Base-by-base conservation (phyloP, 2,329 filamentous ascomycete species). In the Arthrobotrys pseudoclavata region DNA sequence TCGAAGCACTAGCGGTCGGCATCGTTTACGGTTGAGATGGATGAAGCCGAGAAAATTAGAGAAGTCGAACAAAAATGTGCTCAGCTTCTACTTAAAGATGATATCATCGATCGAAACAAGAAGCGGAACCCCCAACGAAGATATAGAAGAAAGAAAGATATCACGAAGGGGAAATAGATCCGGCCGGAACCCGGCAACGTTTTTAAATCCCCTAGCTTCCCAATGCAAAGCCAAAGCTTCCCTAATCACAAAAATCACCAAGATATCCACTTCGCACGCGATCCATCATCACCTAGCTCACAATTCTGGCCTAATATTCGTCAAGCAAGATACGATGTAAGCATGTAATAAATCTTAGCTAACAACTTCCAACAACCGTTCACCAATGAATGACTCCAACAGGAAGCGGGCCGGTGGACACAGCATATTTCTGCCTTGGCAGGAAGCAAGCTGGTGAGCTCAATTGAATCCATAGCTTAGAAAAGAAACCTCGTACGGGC, bases 1-100 rank as follows among this genome's bases (percentile, higher is more conserved):
- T 71, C 20, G 74, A 68, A 26, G 62, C 53, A 45, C 64, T 55
- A 9, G 52, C 57, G 37, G 12, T 50, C 15, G 50, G 50, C 66
- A 67, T 76, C n/a, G n/a, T n/a, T n/a, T n/a, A n/a, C n/a, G 24
- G 20, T 31, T 62, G 10, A 9, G 42, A 45, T 20, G 18, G 10
- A 3, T 34, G 52, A 31, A 12, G 22, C 50, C 50, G 50, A 18
- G 26, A 9, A 18, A 4, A 9, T 26, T 24, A 29, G 3, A 24
- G 48, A 53, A 29, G 13, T 31, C 24, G 24, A 29, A 31, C 13
- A 29, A 20, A 31, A 37, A 13, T 20, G 6, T 22, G 52, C 29
- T 22, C 52, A 18, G 5, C 52, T 40, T 37, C 20, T 50, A 1
- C 20, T 50, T 13, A 15, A 24, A 24, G n/a, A 57, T 57, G 15